Conservation (phyloP, 768 basidiomycete species). For the Rhodocollybia butyracea region DNA sequence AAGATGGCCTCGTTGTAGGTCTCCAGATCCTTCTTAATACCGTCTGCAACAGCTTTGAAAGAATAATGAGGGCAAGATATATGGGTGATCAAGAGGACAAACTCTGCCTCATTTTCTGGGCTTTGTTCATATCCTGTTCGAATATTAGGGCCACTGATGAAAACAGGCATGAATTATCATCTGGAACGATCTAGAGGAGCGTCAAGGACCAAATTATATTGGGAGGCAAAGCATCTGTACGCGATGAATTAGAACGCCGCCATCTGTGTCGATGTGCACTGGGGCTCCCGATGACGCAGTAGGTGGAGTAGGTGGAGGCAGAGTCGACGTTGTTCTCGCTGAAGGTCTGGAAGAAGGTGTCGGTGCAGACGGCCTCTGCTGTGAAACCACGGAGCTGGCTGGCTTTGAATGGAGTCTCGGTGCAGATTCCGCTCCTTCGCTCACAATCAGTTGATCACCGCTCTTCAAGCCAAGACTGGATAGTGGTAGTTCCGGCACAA, state of each 20-base stretch:
- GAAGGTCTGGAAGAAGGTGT: constrained; percentile 21
- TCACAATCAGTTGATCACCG: constrained; percentile 89
- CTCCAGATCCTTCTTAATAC: constrained; percentile 66
- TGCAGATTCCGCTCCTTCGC: constrained; percentile 25
- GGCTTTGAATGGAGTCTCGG: constrained; percentile 3
- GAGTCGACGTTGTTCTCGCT: constrained; percentile 18
- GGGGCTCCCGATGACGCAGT: constrained; percentile 37
- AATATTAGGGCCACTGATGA: constrained; percentile 84
- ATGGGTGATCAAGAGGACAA: constrained; percentile 18
- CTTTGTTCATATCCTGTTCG: constrained; percentile 75
- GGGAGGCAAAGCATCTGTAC: too few relatives aligned
- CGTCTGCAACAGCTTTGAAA: constrained; percentile 72
- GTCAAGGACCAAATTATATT: neutral
- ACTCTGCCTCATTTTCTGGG: constrained; percentile 73
- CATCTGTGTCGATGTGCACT: constrained; percentile 58
- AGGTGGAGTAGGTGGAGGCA: constrained; percentile 15
- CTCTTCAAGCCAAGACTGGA: constrained; percentile 70
- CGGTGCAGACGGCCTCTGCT: constrained; percentile 1
- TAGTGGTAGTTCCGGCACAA: constrained; percentile 66
- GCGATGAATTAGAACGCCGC: constrained; percentile 70
- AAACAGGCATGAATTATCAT: constrained; percentile 96
- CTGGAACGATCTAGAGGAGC: constrained; percentile 71
- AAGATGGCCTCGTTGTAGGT: constrained; percentile 85
- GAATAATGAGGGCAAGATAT: neutral
- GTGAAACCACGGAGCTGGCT: constrained; percentile 12